Conservation (phyloP, 257 asterid genomes). For the Fraxinus quadrangulata region DNA sequence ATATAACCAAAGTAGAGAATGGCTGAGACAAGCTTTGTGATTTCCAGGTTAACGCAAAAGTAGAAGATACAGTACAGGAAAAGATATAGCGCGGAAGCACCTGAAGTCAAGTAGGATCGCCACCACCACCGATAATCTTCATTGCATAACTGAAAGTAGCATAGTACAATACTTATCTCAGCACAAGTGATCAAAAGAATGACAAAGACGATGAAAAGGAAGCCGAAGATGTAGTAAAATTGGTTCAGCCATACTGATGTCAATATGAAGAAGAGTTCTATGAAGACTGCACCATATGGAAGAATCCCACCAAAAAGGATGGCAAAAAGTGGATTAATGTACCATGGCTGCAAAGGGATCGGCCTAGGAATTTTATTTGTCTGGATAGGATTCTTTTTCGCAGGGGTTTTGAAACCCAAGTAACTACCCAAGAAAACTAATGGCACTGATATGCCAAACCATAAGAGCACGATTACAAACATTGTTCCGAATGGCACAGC, state of each 20-base stretch:
- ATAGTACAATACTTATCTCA: constrained; percentile 46
- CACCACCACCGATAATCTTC: constrained; percentile 68
- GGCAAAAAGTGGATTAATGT: constrained; percentile 43
- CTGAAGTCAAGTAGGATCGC: constrained; percentile 50
- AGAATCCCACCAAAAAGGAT: constrained; percentile 52
- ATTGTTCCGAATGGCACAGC: constrained; percentile 56
- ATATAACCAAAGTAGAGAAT: constrained; percentile 56
- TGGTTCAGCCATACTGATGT: constrained; percentile 62
- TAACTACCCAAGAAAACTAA: constrained; percentile 51
- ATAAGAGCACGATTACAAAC: constrained; percentile 46
- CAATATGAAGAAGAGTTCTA: constrained; percentile 54
- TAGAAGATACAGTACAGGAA: constrained; percentile 46
- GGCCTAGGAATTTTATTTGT: constrained; percentile 56
- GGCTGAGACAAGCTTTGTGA: constrained; percentile 49
- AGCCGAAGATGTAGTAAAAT: constrained; percentile 60
- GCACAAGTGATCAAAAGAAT: constrained; percentile 54
- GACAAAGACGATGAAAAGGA: constrained; percentile 47
- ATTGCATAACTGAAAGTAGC: constrained; percentile 55
- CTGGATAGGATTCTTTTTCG: constrained; percentile 34
- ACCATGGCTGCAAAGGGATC: constrained; percentile 57
- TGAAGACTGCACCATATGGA: constrained; percentile 57
- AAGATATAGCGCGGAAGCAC: constrained; percentile 54
- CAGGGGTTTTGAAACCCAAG: constrained; percentile 37
- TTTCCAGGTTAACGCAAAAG: constrained; percentile 50
- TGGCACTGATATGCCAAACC: constrained; percentile 59